Conservation (phyloP, 2,329 filamentous ascomycete genomes). For the Aspergillus sp. region DNA sequence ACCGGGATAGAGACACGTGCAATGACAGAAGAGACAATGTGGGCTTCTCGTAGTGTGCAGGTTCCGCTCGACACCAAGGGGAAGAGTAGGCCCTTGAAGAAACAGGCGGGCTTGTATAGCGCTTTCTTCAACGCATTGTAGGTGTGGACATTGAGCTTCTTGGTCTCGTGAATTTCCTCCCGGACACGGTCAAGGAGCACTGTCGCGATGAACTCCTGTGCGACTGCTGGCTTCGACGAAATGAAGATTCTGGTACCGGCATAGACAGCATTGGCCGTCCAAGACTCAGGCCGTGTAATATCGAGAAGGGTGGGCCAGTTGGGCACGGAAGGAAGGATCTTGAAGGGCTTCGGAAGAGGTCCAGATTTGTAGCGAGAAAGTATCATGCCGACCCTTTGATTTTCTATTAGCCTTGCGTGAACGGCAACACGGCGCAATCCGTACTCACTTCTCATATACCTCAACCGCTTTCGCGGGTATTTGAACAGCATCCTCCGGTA, state of each 20-base stretch:
- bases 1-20: constrained; percentile 84
- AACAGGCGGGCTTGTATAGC: constrained; percentile 90
- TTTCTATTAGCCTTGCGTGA: constrained; percentile 18
- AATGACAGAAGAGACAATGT: constrained; percentile 86
- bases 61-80: constrained; percentile 80
- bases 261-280: constrained; percentile 80
- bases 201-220: constrained; percentile 82
- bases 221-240: constrained; percentile 75
- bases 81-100: constrained; percentile 96
- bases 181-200: constrained; percentile 88
- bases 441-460: constrained; percentile 78
- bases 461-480: constrained; percentile 90
- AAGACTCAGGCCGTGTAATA: constrained; percentile 77
- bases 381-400: constrained; percentile 73
- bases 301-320: constrained; percentile 88
- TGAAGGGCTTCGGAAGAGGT: constrained; percentile 96
- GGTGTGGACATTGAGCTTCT: constrained; percentile 92
- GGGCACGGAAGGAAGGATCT: constrained; percentile 88
- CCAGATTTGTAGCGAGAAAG: constrained; percentile 92
- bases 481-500: constrained; percentile 78
- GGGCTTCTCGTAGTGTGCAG: constrained; percentile 89
- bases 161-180: constrained; percentile 89
- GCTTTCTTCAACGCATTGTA: constrained; percentile 93
- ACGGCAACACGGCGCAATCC: neutral
- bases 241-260: constrained; percentile 92